Conservation (phyloP, 2,329 filamentous ascomycete genomes). For the Chaetomium sp. region DNA sequence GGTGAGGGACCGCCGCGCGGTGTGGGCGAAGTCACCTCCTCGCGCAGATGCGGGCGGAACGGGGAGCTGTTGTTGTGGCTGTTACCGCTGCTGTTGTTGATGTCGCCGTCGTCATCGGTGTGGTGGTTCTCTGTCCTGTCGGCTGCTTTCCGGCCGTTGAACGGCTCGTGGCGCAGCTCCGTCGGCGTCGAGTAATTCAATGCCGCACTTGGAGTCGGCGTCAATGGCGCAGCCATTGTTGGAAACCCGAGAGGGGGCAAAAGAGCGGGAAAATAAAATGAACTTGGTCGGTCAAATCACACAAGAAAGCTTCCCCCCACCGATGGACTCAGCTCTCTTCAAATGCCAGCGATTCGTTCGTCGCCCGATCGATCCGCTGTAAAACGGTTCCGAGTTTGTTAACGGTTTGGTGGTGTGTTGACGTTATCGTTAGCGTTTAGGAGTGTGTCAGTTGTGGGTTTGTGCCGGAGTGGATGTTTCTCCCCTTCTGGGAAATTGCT, state of each 20-base stretch:
- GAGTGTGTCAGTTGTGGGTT: slow-evolving; percentile 4
- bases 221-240: slow-evolving; percentile 35
- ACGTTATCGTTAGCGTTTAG: background rate
- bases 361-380: no score
- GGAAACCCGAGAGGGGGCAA: background rate
- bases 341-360: no score
- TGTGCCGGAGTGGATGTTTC: slow-evolving; percentile 1
- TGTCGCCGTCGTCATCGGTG: slow-evolving; percentile 20
- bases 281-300: no score
- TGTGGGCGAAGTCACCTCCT: slow-evolving; percentile 39
- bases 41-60: slow-evolving; percentile 29
- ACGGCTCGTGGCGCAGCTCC: slow-evolving; percentile 28
- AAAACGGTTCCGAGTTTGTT: no score
- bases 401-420: no score
- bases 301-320: background rate
- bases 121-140: slow-evolving; percentile 24
- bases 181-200: slow-evolving; percentile 34
- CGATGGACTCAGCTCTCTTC: background rate
- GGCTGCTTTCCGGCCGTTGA: slow-evolving; percentile 28
- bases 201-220: slow-evolving; percentile 32
- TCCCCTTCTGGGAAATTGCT: slow-evolving; percentile 17
- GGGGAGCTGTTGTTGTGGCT: slow-evolving; percentile 23
- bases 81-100: no score
- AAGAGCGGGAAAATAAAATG: no score
- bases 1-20: slow-evolving; percentile 34